Evolutionary conservation across 1,284 basidiomycete species (phyloP), one percentile per base, ranked within the genome.

Genomic region (Leucoagaricus sp.): DNA sequence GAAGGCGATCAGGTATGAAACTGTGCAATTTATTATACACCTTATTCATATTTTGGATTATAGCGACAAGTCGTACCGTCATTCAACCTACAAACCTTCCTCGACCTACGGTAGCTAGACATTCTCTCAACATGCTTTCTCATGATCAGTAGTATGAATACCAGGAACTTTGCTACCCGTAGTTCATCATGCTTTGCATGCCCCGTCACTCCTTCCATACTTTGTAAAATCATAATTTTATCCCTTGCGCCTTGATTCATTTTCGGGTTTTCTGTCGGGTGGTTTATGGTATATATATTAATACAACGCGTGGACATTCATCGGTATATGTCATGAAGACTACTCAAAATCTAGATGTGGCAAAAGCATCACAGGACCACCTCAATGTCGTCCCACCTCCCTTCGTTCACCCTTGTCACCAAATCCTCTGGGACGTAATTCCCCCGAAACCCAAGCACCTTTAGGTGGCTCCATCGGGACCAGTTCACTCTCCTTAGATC

Each of bases 341-440:
- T n/a, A n/a, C n/a, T n/a, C n/a, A n/a, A n/a, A n/a, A n/a, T n/a
- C n/a, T n/a, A n/a, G n/a, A n/a, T n/a, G 38, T 7, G n/a, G 38
- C 4, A 9, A 7, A 6, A 2, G n/a, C 31, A 58, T 49, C 74
- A 75, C 53, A 70, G 71, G 57, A 86, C 65, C 58, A 88, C 65
- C 42, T 70, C 69, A 26, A 89, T 75, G 63, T 86, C 85, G 57
- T 81, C 79, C 86, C 86, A 87, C 60, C 84, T 77, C 0, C 79
- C 78, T 62, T 73, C 71, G 60, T 89, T 88, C 44, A 89, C 65
- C 54, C 70, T 77, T 28, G 58, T 60, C 21, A 78, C 55, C 34
- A 83, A 67, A 17, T 68, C 72, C 36, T 65, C 61, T 5, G 77
- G 71, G 19, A 85, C 64, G 47, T 67, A 66, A 64, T 83, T 86